Evolutionary conservation across 495 filamentous ascomycete species (phyloP).

Genomic region (Tuber magnatum): DNA sequence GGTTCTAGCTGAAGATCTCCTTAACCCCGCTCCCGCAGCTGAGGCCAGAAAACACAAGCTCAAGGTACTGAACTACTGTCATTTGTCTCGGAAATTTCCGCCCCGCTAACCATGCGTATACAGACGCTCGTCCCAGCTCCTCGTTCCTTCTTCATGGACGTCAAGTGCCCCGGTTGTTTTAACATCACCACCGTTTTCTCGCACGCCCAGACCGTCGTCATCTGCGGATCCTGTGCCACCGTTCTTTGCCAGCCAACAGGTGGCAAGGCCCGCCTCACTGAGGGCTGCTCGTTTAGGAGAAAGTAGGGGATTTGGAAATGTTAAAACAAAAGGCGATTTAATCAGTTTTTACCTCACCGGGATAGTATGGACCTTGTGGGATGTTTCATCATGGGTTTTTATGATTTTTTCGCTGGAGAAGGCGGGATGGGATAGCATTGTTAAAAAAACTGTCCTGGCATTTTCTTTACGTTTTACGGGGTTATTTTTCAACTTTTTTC

Average conservation of each 20-base stretch:
- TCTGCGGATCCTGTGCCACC: constrained; percentile 95
- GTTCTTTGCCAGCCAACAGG: constrained; percentile 97
- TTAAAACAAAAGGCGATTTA: constrained; percentile 14
- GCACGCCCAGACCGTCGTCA: constrained; percentile 98
- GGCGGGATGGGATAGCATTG: constrained; percentile 10
- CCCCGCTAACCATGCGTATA: constrained; percentile 16
- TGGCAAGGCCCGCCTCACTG: constrained; percentile 92
- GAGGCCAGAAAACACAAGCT: constrained; percentile 99
- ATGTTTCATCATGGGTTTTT: neutral
- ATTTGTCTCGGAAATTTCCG: constrained; percentile 30
- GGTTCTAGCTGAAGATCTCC: constrained; percentile 99
- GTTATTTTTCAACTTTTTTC: constrained; percentile 24
- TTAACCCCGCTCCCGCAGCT: constrained; percentile 90
- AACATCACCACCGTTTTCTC: constrained; percentile 99
- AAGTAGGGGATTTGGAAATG: constrained; percentile 61
- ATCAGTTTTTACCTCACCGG: constrained; percentile 14
- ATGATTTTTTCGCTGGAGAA: constrained; percentile 16
- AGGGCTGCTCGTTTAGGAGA: constrained; percentile 98
- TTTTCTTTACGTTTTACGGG: constrained; percentile 8
- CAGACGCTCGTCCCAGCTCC: constrained; percentile 90
- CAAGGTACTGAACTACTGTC: constrained; percentile 62
- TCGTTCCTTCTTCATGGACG: constrained; percentile 99
- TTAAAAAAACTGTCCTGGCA: constrained; percentile 11
- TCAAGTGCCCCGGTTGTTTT: constrained; percentile 99
- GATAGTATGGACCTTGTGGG: constrained; percentile 10